phyloP scores from a whole-genome alignment of 2,329 filamentous ascomycete species.

The Colletotrichum sidae region DNA sequence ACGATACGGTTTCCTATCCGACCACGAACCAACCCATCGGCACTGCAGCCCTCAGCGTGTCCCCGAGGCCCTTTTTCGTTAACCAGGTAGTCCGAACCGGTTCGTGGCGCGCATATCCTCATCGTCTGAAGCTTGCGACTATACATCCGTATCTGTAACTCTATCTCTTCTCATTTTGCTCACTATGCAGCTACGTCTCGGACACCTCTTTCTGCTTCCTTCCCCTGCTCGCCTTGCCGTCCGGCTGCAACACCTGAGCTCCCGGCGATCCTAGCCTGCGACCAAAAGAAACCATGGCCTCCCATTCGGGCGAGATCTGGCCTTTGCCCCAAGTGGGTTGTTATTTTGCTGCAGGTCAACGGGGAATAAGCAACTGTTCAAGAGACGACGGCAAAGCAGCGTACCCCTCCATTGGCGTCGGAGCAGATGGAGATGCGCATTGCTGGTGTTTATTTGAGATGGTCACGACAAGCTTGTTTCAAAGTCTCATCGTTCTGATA shows the following conservation, averaged over 20 bases:
- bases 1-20: not conserved
- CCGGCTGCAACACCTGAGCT: constrained; percentile 35
- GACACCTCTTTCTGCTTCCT: constrained; percentile 16
- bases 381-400: constrained; percentile 10
- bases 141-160: constrained; percentile 15
- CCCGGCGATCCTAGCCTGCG: constrained; percentile 28
- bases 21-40: not conserved
- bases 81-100: constrained; percentile 1
- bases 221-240: constrained; percentile 34
- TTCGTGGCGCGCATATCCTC: constrained; percentile 13
- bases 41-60: too few relatives aligned
- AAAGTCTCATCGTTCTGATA: constrained; percentile 23
- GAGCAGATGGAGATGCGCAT: constrained; percentile 16
- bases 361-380: constrained; percentile 30
- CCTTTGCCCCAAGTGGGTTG: constrained; percentile 19
- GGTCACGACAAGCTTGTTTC: constrained; percentile 32
- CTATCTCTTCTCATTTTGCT: constrained; percentile 32
- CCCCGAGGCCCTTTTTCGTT: too few relatives aligned
- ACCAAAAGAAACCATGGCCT: constrained; percentile 25
- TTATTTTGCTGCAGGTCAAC: constrained; percentile 20
- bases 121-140: constrained; percentile 6
- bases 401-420: constrained; percentile 7
- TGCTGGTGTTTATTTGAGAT: constrained; percentile 34
- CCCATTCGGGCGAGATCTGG: constrained; percentile 33
- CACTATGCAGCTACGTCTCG: constrained; percentile 16